phyloP scores from a whole-genome alignment of 2,329 filamentous ascomycete genomes.

The Knufia petricola region DNA sequence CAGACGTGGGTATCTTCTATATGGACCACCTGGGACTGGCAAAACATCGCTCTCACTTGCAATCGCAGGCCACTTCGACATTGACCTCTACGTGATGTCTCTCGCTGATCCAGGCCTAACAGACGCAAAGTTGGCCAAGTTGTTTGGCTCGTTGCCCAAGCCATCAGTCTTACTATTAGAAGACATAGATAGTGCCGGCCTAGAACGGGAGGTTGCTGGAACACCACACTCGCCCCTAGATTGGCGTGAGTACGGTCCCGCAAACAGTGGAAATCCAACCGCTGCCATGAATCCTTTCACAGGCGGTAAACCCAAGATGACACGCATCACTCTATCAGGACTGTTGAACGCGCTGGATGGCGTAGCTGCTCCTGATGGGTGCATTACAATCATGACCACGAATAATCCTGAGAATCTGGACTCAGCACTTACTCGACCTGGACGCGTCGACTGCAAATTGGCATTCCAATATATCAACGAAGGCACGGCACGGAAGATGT shows the following conservation, averaged over 20 bases:
- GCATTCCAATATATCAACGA: slow-evolving; percentile 19
- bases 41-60: slow-evolving; percentile 63
- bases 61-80: slow-evolving; percentile 54
- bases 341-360: slow-evolving; percentile 77
- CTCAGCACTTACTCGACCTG: slow-evolving; percentile 61
- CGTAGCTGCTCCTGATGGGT: slow-evolving; percentile 58
- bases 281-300: not conserved
- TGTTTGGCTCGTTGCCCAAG: slow-evolving; percentile 53
- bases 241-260: not conserved
- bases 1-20: slow-evolving; percentile 65
- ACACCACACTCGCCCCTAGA: not conserved
- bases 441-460: slow-evolving; percentile 61
- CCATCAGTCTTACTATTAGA: slow-evolving; percentile 59
- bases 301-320: not conserved
- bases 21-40: slow-evolving; percentile 65
- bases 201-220: slow-evolving; percentile 25
- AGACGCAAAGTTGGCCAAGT: slow-evolving; percentile 49
- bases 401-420: slow-evolving; percentile 66
- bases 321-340: slow-evolving; percentile 59
- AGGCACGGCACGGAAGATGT: too few relatives aligned
- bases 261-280: not conserved
- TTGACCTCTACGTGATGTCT: slow-evolving; percentile 57
- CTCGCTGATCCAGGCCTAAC: slow-evolving; percentile 51
- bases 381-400: slow-evolving; percentile 75
- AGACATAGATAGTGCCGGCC: slow-evolving; percentile 57